Conservation (phyloP, 2,329 filamentous ascomycete genomes). For the Furcasterigmium furcatum region DNA sequence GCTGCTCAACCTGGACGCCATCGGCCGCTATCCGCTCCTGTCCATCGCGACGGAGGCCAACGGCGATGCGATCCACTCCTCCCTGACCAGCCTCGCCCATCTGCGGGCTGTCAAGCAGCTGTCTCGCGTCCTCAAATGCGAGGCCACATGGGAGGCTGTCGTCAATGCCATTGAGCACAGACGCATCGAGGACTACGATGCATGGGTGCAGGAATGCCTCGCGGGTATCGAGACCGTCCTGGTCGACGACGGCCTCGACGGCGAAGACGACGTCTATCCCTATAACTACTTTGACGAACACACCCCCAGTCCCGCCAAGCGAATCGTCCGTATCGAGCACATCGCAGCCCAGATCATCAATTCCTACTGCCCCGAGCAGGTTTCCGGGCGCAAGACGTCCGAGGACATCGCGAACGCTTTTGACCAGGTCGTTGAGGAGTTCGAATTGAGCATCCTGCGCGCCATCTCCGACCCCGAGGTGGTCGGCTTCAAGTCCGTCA, state of each 20-base stretch:
- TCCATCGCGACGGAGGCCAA: slow-evolving; percentile 71
- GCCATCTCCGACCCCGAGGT: slow-evolving; percentile 64
- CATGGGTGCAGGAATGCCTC: slow-evolving; percentile 62
- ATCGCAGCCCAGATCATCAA: slow-evolving; percentile 62
- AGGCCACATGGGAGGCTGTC: slow-evolving; percentile 57
- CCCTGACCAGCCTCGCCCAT: slow-evolving; percentile 62
- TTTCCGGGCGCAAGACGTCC: slow-evolving; percentile 5
- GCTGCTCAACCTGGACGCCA: slow-evolving; percentile 50
- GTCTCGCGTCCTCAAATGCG: slow-evolving; percentile 59
- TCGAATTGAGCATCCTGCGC: slow-evolving; percentile 44
- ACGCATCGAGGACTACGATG: slow-evolving; percentile 43
- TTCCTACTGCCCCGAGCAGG: slow-evolving; percentile 31
- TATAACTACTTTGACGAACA: slow-evolving; percentile 66
- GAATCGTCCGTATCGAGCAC: slow-evolving; percentile 76
- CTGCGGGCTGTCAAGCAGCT: slow-evolving; percentile 69
- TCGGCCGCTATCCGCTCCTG: slow-evolving; percentile 45
- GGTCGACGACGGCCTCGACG: slow-evolving; percentile 71
- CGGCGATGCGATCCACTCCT: slow-evolving; percentile 62
- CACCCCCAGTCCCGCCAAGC: slow-evolving; percentile 60
- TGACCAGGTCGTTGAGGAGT: slow-evolving; percentile 28
- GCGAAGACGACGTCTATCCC: slow-evolving; percentile 45
- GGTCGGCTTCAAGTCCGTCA: slow-evolving; percentile 77
- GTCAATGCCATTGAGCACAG: slow-evolving; percentile 37
- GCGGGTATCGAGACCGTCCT: slow-evolving; percentile 70
- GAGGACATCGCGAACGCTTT: slow-evolving; percentile 23